Evolutionary conservation across 2,329 filamentous ascomycete species (phyloP).

Genomic region (Sodiomyces alkalinus): DNA sequence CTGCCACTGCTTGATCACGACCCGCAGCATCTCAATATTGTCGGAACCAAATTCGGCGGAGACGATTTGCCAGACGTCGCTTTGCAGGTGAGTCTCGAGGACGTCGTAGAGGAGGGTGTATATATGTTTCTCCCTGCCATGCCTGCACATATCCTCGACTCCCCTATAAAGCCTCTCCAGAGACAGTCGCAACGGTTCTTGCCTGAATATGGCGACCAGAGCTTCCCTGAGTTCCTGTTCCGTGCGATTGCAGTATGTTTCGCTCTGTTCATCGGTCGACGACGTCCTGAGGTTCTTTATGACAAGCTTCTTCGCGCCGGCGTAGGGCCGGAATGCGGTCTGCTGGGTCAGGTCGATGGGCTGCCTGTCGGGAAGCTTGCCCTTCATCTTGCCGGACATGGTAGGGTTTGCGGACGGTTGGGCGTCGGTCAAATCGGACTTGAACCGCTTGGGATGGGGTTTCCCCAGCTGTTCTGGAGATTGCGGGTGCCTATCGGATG

Average conservation of each 20-base stretch:
- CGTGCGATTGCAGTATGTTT: slow-evolving; percentile 63
- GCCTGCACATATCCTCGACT: slow-evolving; percentile 81
- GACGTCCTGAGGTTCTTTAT: slow-evolving; percentile 75
- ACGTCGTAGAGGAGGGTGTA: slow-evolving; percentile 49
- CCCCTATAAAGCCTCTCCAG: slow-evolving; percentile 80
- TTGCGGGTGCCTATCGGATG: background rate
- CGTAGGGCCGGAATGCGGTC: slow-evolving; percentile 51
- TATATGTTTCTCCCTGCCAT: slow-evolving; percentile 54
- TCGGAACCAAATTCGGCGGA: slow-evolving; percentile 21
- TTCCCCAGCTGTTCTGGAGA: background rate
- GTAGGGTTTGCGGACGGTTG: background rate
- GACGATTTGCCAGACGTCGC: slow-evolving; percentile 31
- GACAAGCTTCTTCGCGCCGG: slow-evolving; percentile 71
- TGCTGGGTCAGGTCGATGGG: slow-evolving; percentile 18
- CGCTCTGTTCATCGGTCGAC: slow-evolving; percentile 43
- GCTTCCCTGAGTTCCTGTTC: slow-evolving; percentile 62
- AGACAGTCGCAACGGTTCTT: slow-evolving; percentile 49
- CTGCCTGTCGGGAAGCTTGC: slow-evolving; percentile 25
- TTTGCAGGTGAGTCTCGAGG: slow-evolving; percentile 53
- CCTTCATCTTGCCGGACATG: slow-evolving; percentile 18
- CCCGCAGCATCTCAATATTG: slow-evolving; percentile 48
- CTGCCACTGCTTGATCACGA: slow-evolving; percentile 47
- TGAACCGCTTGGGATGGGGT: slow-evolving; percentile 8
- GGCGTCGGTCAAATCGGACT: slow-evolving; percentile 4
- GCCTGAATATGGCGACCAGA: slow-evolving; percentile 56